Base-by-base conservation (phyloP, 768 basidiomycete genomes). In the Lentinula sp. region DNA sequence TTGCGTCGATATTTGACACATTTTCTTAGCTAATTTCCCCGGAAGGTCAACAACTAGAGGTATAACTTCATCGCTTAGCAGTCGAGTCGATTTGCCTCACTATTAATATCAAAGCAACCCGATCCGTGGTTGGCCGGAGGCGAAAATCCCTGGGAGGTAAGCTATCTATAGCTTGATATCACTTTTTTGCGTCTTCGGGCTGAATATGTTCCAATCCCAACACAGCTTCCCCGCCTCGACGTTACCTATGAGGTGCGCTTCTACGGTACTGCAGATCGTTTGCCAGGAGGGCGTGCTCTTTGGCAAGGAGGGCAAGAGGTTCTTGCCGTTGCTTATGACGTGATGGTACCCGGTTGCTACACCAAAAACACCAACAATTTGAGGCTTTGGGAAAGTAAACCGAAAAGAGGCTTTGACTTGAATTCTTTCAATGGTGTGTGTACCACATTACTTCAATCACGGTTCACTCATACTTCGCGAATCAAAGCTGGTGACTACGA, bases 301-400 rank as follows among this genome's bases (percentile, higher is more conserved):
- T 93, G 91, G 91, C 81, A 85, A 18, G 96, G 95, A 7, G 96
- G 96, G 0, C 91, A 95, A 74, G 93, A 97, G 73, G 94, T 97
- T 35, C 71, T 96, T 33, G 96, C 96, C 0, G 82, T 95, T 48
- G 96, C 95, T 0, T 95, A 96, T 69, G 96, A 98, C 70, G 87
- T 93, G 18, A 96, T 96, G 77, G 91, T 98, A 66, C 95, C 95
- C 4, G 90, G 93, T 3, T 94, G 85, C 69, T 81, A 80, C 28
- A 95, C 91, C 45, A 81, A 80, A 73, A 94, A 87, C 63, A 94
- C 92, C 55, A 95, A 96, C 78, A 98, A 97, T 74, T 76, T 98
- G 66, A 79, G 90, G 63, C 79, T 86, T 59, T 92, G 87, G 92
- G 92, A 90, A 77, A 87, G 81, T 69, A 88, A 88, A 76, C 87